A percentile compares a stretch with the other conserved stretches of the same genome.
phyloP scores from a whole-genome alignment of 2,329 filamentous ascomycete genomes.

The Cladosporium sp. region DNA sequence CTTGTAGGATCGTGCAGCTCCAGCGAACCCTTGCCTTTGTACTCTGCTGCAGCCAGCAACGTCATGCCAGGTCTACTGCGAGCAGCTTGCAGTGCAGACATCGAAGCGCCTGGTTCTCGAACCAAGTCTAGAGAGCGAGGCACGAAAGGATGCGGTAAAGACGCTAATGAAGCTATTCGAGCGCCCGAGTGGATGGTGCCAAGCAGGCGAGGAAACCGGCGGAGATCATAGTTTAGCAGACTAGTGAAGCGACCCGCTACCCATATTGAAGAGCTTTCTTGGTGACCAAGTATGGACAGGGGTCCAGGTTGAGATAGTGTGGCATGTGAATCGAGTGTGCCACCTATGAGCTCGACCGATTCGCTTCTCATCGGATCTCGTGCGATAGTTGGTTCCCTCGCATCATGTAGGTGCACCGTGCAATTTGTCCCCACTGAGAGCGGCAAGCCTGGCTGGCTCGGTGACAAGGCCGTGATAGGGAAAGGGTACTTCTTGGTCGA shows the following conservation, averaged over 20 bases:
- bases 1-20: slow-evolving; percentile 67
- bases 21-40: slow-evolving; percentile 83
- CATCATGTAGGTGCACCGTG: slow-evolving; percentile 77
- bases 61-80: slow-evolving; percentile 55
- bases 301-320: slow-evolving; percentile 74
- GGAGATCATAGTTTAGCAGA: slow-evolving; percentile 81
- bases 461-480: slow-evolving; percentile 76
- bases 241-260: slow-evolving; percentile 83
- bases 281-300: slow-evolving; percentile 60
- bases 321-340: slow-evolving; percentile 49
- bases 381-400: slow-evolving; percentile 41
- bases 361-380: not conserved
- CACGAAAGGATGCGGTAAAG: slow-evolving; percentile 62
- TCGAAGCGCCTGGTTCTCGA: slow-evolving; percentile 42
- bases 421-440: slow-evolving; percentile 78
- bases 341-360: slow-evolving; percentile 26
- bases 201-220: slow-evolving; percentile 71
- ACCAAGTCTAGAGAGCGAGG: slow-evolving; percentile 56
- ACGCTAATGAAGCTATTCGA: slow-evolving; percentile 65
- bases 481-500: slow-evolving; percentile 69
- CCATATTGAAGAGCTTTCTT: slow-evolving; percentile 64
- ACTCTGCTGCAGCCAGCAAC: slow-evolving; percentile 77
- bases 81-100: slow-evolving; percentile 48
- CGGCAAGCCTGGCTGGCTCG: slow-evolving; percentile 58
- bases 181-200: slow-evolving; percentile 80